These are phyloP conservation scores for Fonsecaea pedrosoi DNA, from an alignment of 2,329 filamentous ascomycete genomes.

Conservation along the genomic window DNA sequence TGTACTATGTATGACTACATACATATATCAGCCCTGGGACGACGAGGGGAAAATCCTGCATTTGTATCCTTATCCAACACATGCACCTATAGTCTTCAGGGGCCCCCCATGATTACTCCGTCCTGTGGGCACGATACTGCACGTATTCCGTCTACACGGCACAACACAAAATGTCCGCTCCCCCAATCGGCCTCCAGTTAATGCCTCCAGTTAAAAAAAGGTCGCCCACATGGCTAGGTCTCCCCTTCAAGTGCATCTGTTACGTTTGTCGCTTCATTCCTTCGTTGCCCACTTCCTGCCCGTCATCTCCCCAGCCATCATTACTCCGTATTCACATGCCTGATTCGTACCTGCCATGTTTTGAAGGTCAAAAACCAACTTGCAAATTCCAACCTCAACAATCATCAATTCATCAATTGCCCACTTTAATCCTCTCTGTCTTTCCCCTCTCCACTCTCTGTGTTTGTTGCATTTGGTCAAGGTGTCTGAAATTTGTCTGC, in stretches of 20 bases:
- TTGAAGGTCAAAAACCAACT: not conserved
- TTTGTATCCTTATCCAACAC: not conserved
- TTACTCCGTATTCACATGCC: not conserved
- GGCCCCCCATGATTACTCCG: not conserved
- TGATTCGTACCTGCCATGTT: not conserved
- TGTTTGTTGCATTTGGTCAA: not conserved
- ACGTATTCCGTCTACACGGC: not conserved
- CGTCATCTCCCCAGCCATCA: not conserved
- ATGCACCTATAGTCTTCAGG: not conserved
- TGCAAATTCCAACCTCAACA: not conserved
- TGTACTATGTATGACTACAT: not conserved
- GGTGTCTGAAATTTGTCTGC: not conserved
- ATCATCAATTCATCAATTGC: not conserved
- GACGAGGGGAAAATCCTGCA: not conserved
- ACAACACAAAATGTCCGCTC: not conserved
- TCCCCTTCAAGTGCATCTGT: no score
- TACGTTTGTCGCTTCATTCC: not conserved
- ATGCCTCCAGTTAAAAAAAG: not conserved
- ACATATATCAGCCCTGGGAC: slow-evolving; percentile 4
- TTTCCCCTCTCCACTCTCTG: not conserved
- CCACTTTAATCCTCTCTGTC: no score
- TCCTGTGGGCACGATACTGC: not conserved
- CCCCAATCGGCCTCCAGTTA: slow-evolving; percentile 2
- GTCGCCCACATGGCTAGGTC: not conserved
- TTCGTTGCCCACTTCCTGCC: not conserved